Percentiles rank a stretch among this genome's conserved stretches.
These are phyloP conservation scores for Hanseniaspora gamundiae DNA, from an alignment of 1,139 yeast genomes.

Conservation along the genomic window DNA sequence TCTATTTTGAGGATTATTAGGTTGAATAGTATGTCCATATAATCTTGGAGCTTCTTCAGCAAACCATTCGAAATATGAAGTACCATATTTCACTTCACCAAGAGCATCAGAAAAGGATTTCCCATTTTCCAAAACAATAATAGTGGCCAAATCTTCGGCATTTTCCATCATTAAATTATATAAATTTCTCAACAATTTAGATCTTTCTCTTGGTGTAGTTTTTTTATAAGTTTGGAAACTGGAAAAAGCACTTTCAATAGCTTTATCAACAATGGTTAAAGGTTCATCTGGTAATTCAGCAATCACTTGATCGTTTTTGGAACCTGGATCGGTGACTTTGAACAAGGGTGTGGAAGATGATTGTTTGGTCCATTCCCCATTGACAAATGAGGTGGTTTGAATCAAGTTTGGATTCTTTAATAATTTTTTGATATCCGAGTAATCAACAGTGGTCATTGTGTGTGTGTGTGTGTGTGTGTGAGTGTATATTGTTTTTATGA, in stretches of 20 bases:
- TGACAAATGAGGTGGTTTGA: conserved; percentile 45
- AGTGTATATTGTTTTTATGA: neutral
- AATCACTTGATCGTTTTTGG: conserved; percentile 35
- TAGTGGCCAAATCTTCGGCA: conserved; percentile 59
- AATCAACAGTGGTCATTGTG: neutral
- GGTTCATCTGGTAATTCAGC: conserved; percentile 44
- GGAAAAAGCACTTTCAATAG: conserved; percentile 48
- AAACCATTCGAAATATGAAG: conserved; percentile 77
- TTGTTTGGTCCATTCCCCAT: conserved; percentile 57
- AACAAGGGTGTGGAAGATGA: conserved; percentile 39
- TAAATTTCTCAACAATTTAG: conserved; percentile 52
- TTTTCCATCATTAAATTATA: conserved; percentile 52
- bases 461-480: neutral
- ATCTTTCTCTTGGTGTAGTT: conserved; percentile 53
- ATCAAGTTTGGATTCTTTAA: conserved; percentile 46
- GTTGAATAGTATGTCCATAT: conserved; percentile 62
- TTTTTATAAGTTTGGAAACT: conserved; percentile 50
- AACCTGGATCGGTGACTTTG: conserved; percentile 68
- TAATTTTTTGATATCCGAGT: neutral
- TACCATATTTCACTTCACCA: conserved; percentile 70
- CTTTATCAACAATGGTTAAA: conserved; percentile 38
- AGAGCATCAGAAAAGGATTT: conserved; percentile 64
- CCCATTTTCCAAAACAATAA: conserved; percentile 75
- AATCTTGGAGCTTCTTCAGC: conserved; percentile 75
- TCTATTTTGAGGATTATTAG: conserved; percentile 43